phyloP scores from a whole-genome alignment of 2,329 filamentous ascomycete species.

The Penicillium palitans region DNA sequence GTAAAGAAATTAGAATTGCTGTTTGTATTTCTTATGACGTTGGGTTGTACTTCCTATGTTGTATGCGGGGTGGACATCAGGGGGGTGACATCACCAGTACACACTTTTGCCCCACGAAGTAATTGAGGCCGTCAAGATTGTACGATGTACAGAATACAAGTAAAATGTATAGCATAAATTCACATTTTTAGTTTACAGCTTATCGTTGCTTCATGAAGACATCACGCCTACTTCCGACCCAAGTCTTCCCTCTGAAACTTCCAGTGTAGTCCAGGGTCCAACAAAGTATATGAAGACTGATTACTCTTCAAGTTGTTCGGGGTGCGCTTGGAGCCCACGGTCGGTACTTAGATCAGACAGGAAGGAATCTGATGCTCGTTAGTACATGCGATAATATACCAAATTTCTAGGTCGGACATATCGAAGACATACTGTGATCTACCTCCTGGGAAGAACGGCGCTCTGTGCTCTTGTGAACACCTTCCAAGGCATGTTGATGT shows the following conservation, averaged over 20 bases:
- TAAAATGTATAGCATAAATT: neutral
- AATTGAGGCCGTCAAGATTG: too few species aligned
- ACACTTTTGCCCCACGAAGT: neutral
- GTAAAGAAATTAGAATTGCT: too few species aligned
- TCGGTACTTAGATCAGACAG: constrained; percentile 7
- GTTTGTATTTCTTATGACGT: neutral
- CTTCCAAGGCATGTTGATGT: constrained; percentile 24
- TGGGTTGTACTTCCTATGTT: neutral
- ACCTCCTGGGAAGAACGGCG: constrained; percentile 16
- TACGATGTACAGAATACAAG: neutral
- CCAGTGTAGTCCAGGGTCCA: neutral
- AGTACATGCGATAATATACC: neutral
- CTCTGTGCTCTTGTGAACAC: constrained; percentile 20
- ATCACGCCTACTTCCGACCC: neutral
- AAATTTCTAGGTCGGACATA: neutral
- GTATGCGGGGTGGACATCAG: neutral
- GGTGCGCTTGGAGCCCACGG: constrained; percentile 8
- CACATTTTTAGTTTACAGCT: neutral
- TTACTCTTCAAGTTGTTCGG: constrained; percentile 5
- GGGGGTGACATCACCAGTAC: neutral
- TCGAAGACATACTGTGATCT: constrained; percentile 12
- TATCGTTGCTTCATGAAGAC: neutral
- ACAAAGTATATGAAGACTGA: neutral
- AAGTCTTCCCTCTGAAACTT: neutral
- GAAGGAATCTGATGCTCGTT: neutral